These are phyloP conservation scores for Phytophthora hibernalis DNA, from an alignment of 352 stramenopile species.

Conservation along the genomic window DNA sequence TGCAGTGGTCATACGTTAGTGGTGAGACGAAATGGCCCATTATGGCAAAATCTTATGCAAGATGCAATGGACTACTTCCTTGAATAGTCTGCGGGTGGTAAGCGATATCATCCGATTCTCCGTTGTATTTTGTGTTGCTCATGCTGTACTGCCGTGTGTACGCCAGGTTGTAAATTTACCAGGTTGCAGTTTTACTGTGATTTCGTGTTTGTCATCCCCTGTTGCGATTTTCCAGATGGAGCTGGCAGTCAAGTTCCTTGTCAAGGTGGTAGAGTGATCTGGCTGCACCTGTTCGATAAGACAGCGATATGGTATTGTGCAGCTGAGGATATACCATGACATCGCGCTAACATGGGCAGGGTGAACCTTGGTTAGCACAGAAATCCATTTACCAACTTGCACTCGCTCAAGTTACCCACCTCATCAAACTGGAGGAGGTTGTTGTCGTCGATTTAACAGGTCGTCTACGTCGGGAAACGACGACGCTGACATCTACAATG, in stretches of 20 bases:
- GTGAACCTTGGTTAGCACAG: background rate
- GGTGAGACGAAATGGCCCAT: too few species aligned
- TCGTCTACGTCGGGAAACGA: slow-evolving; percentile 15
- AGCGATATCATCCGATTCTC: background rate
- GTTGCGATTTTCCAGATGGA: slow-evolving; percentile 4
- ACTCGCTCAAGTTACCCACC: slow-evolving; percentile 9
- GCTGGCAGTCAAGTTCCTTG: background rate
- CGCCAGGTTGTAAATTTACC: slow-evolving; percentile 12
- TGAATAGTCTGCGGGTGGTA: background rate
- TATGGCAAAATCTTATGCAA: background rate
- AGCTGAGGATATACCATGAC: slow-evolving; percentile 12
- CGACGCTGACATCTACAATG: slow-evolving; percentile 11
- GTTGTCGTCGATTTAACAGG: slow-evolving; percentile 30
- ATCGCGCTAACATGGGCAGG: background rate
- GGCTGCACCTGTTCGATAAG: too few species aligned
- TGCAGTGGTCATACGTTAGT: too few species aligned
- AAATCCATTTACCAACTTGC: slow-evolving; percentile 25
- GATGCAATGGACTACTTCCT: too few species aligned
- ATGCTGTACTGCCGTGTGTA: slow-evolving; percentile 3
- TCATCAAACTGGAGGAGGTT: slow-evolving; percentile 27
- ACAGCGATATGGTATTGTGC: background rate
- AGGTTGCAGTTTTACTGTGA: background rate
- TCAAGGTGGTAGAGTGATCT: slow-evolving; percentile 14
- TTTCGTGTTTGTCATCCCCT: slow-evolving; percentile 5
- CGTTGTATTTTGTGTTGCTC: slow-evolving; percentile 3